Conservation (phyloP, 2,329 filamentous ascomycete genomes). For the Pseudogymnoascus sp. region DNA sequence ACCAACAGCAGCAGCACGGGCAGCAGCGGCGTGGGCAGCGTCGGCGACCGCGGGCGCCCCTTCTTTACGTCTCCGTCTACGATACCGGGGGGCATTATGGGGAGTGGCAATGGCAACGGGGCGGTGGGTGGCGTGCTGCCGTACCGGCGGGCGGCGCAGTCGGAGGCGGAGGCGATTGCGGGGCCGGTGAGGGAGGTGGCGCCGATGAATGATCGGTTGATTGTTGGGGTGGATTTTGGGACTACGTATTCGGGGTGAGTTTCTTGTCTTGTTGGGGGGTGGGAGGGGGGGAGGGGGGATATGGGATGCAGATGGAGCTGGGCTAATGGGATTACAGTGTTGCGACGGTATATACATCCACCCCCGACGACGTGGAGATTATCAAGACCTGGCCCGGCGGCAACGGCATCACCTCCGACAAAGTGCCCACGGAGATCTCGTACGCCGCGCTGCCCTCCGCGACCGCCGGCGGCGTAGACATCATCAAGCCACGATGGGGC, state of each 20-base stretch:
- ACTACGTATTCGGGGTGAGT: conserved; percentile 74
- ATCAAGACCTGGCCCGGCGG: conserved; percentile 80
- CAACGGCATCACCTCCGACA: conserved; percentile 81
- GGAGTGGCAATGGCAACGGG: neutral
- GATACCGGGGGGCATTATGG: conserved; percentile 23
- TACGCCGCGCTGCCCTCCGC: conserved; percentile 45
- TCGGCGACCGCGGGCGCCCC: neutral
- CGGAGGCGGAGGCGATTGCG: conserved; percentile 45
- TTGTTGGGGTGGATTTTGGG: conserved; percentile 75
- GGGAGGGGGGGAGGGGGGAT: neutral
- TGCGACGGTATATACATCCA: conserved; percentile 65
- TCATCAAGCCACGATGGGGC: conserved; percentile 55
- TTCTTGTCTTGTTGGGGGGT: neutral
- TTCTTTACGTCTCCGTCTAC: conserved; percentile 40
- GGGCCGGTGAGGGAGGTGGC: conserved; percentile 47
- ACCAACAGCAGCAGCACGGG: conserved; percentile 10
- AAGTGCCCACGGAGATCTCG: conserved; percentile 69
- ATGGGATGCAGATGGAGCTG: conserved; percentile 4
- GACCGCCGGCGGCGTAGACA: conserved; percentile 26
- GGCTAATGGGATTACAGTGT: conserved; percentile 38
- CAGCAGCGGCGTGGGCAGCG: neutral
- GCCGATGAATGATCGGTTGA: conserved; percentile 52
- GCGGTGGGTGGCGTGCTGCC: neutral
- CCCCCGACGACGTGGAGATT: conserved; percentile 71
- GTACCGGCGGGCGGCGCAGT: neutral